Evolutionary conservation across 495 filamentous ascomycete species (phyloP), one percentile per base, ranked within the genome.

Genomic region (Penicillium pulvis): DNA sequence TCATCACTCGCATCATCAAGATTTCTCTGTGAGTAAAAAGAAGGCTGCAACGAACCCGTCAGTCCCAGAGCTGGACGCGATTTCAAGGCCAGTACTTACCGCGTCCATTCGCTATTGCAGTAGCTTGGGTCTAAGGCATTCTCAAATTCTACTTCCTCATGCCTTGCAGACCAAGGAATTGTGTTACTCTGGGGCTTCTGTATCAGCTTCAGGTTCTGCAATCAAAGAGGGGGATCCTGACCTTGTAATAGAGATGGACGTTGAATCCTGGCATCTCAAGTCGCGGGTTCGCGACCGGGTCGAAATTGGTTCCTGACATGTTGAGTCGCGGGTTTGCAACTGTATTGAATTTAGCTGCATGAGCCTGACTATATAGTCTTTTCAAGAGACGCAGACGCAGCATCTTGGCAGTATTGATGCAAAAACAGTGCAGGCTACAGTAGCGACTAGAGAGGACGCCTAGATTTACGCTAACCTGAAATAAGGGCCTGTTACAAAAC

Each of bases 1-100:
- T 70, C 61, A 80, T 75, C 4, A 74, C 19, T 2, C 54, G 61
- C 56, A 77, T 62, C 64, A 77, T 73, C 3, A 59, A 1, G 43
- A 63, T 55, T 9, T 66, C 60, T 44, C 52, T 26, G 12, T 35
- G 45, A n/a, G 24, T 41, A 16, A 19, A 9, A 19, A 17, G 8
- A 10, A 50, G 19, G 3, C 45, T 47, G 33, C 43, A 45, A 47
- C 4, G 6, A 47, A 12, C n/a, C 20, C 3, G 45, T 47, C 12
- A 47, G 45, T 12, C 14, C 20, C 45, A 12, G 26, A 28, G 20
- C 4, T 9, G 10, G 20, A 24, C 20, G 14, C 19, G 20, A 47
- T 47, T 14, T 0, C 19, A 24, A 23, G 44, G 20, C 20, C 20
- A 24, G n/a, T 24, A 47, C 45, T 26, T 24, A 47, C 45, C 14